phyloP scores from a whole-genome alignment of 1,139 yeast genomes.

The Scheffersomyces cryptocercus region DNA sequence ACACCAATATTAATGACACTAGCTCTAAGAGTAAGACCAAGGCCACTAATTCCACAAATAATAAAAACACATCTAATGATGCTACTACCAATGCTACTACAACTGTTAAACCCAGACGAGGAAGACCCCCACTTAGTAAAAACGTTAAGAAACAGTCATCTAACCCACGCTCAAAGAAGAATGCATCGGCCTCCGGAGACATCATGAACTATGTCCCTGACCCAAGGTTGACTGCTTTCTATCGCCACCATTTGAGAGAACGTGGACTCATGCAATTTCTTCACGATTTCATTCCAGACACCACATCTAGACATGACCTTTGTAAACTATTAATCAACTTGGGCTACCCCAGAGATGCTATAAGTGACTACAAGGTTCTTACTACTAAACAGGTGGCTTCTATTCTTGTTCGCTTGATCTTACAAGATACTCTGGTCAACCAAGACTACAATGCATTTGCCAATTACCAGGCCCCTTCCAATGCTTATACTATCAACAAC shows the following conservation, averaged over 20 bases:
- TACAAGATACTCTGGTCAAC: conserved; percentile 9
- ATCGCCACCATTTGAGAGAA: conserved; percentile 12
- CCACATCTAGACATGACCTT: conserved; percentile 15
- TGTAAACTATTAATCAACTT: conserved; percentile 17
- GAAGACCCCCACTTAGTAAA: too few relatives aligned
- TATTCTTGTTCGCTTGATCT: conserved; percentile 16
- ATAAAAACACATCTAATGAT: too few relatives aligned
- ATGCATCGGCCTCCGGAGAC: not conserved
- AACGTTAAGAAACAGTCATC: too few relatives aligned
- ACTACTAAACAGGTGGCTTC: conserved; percentile 14
- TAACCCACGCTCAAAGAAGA: too few relatives aligned
- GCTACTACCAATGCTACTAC: too few relatives aligned
- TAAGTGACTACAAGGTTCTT: conserved; percentile 5
- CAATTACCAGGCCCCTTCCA: not conserved
- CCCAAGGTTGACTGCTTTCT: not conserved
- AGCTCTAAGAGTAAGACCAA: too few relatives aligned
- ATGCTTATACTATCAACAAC: conserved; percentile 5
- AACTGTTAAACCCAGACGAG: too few relatives aligned
- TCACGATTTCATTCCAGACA: conserved; percentile 15
- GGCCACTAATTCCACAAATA: too few relatives aligned
- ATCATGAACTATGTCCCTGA: not conserved
- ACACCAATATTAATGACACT: too few relatives aligned
- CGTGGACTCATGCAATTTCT: conserved; percentile 18
- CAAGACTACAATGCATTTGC: not conserved
- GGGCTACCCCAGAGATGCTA: conserved; percentile 14